Percentiles rank a stretch among this genome's conserved stretches.
Evolutionary conservation across 2,329 filamentous ascomycete species (phyloP).

Genomic region (Escovopsis sp.): DNA sequence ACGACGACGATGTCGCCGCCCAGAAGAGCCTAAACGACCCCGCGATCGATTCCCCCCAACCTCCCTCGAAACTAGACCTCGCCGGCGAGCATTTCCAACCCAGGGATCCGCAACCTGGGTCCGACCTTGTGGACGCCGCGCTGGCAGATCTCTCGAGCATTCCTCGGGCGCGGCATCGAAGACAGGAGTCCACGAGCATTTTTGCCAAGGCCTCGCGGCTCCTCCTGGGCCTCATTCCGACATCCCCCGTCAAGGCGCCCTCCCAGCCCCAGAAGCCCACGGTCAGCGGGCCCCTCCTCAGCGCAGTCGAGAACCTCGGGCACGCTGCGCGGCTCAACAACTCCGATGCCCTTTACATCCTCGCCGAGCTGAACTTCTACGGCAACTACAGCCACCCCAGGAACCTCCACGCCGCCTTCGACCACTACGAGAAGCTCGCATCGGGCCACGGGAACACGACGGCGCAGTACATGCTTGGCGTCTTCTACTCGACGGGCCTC

Average conservation of each 20-base stretch:
- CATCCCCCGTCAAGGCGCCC: slow-evolving; percentile 31
- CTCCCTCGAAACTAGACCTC: slow-evolving; percentile 13
- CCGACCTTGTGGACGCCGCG: slow-evolving; percentile 38
- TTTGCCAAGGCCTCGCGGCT: slow-evolving; percentile 27
- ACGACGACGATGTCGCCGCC: slow-evolving; percentile 15
- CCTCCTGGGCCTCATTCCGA: slow-evolving; percentile 34
- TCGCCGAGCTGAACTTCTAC: slow-evolving; percentile 93
- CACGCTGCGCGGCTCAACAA: slow-evolving; percentile 42
- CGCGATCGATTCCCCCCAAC: slow-evolving; percentile 11
- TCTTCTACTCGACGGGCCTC: slow-evolving; percentile 91
- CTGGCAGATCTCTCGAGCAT: slow-evolving; percentile 35
- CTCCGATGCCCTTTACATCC: slow-evolving; percentile 72
- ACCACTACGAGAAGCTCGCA: slow-evolving; percentile 67
- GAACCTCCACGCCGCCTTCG: slow-evolving; percentile 66
- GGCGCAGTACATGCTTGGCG: slow-evolving; percentile 86
- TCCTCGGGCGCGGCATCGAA: slow-evolving; percentile 28
- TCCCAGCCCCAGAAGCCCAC: slow-evolving; percentile 21
- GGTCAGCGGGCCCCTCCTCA: slow-evolving; percentile 29
- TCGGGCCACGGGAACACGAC: slow-evolving; percentile 70
- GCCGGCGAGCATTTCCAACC: slow-evolving; percentile 14
- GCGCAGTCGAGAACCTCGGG: slow-evolving; percentile 38
- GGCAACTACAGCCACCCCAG: slow-evolving; percentile 83
- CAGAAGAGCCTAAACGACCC: slow-evolving; percentile 17
- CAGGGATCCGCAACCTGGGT: slow-evolving; percentile 24
- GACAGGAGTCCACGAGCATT: slow-evolving; percentile 31